Percentiles rank a stretch among this genome's conserved stretches.
Evolutionary conservation across 371 early-diverging fungal species (phyloP).

Genomic region (Circinella minor): DNA sequence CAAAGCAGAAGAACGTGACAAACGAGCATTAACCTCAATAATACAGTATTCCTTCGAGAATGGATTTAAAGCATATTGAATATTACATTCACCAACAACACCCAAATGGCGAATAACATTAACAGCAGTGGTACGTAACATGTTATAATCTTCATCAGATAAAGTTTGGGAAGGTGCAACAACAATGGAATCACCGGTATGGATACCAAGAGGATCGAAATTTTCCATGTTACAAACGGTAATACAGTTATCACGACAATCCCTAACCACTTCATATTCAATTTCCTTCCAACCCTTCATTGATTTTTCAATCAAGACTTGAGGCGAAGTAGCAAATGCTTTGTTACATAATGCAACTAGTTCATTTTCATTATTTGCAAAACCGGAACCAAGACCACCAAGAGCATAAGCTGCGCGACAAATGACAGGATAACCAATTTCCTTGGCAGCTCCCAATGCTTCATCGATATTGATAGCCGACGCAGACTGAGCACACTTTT

Average conservation of each 20-base stretch:
- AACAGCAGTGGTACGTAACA: constrained; percentile 91
- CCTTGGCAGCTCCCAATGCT: constrained; percentile 79
- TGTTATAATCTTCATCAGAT: constrained; percentile 94
- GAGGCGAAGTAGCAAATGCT: constrained; percentile 89
- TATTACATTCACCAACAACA: constrained; percentile 97
- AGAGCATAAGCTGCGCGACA: constrained; percentile 93
- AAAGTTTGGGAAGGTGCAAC: constrained; percentile 96
- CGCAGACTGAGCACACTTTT: constrained; percentile 82
- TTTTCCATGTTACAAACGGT: constrained; percentile 99
- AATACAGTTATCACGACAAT: constrained; percentile 91
- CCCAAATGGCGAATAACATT: constrained; percentile 86
- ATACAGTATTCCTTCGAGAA: constrained; percentile 90
- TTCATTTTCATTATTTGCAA: constrained; percentile 84
- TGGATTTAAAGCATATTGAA: constrained; percentile 97
- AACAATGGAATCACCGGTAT: constrained; percentile 97
- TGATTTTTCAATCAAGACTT: constrained; percentile 90
- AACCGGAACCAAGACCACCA: constrained; percentile 95
- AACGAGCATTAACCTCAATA: constrained; percentile 96
- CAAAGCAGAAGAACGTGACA: constrained; percentile 90
- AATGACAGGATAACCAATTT: constrained; percentile 93
- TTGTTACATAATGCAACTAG: constrained; percentile 77
- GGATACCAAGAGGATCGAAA: constrained; percentile 97
- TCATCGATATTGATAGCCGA: constrained; percentile 82
- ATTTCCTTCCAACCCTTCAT: constrained; percentile 99
- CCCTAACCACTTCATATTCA: constrained; percentile 97